Percentiles rank a stretch among this genome's conserved stretches.
Conservation (phyloP, 805 yeast species). For the Hanseniaspora singularis region DNA sequence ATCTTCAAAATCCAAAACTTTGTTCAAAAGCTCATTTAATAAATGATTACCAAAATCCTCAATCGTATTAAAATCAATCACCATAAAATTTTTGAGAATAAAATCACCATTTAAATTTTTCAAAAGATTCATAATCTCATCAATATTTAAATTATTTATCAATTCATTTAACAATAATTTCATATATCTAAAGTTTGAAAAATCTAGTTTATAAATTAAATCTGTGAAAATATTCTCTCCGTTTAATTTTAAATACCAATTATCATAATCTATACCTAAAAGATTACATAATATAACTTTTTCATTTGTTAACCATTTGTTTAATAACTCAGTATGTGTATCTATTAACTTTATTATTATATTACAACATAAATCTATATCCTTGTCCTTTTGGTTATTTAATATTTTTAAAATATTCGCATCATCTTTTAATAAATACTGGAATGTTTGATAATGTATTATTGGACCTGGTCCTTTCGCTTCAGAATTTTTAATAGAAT, state of each 20-base stretch:
- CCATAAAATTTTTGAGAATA: slow-evolving; percentile 4
- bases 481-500: not conserved
- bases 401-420: not conserved
- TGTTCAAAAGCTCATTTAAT: slow-evolving; percentile 7
- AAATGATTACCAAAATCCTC: slow-evolving; percentile 14
- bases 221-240: slow-evolving; percentile 9
- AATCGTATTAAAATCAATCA: slow-evolving; percentile 11
- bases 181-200: slow-evolving; percentile 5
- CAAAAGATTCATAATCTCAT: slow-evolving; percentile 5
- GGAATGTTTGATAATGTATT: not conserved
- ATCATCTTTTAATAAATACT: not conserved
- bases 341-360: not conserved
- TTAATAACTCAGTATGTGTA: not conserved
- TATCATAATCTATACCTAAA: slow-evolving; percentile 2
- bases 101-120: slow-evolving; percentile 4
- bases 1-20: not conserved
- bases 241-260: slow-evolving; percentile 4
- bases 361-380: not conserved
- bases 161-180: slow-evolving; percentile 9
- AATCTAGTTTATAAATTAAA: slow-evolving; percentile 8
- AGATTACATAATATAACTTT: slow-evolving; percentile 3
- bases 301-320: slow-evolving; percentile 8
- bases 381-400: not conserved
- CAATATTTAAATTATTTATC: slow-evolving; percentile 10
- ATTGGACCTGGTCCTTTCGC: not conserved